phyloP scores from a whole-genome alignment of 495 filamentous ascomycete genomes.

The Amorphotheca resinae region DNA sequence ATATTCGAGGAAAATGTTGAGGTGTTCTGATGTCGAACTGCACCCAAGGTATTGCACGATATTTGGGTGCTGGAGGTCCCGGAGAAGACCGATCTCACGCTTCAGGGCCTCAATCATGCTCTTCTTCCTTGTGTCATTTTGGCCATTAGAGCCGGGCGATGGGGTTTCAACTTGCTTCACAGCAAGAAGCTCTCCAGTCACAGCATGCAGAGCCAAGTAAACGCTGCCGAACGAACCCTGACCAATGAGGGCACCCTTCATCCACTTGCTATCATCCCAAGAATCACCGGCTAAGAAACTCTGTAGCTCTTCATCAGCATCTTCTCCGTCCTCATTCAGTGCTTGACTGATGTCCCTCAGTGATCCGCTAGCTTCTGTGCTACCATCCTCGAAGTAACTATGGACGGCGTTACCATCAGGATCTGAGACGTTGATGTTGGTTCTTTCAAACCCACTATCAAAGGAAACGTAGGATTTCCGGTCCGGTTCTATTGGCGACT shows the following conservation, averaged over 20 bases:
- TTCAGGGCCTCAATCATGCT: slow-evolving; percentile 96
- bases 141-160: slow-evolving; percentile 60
- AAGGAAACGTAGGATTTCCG: slow-evolving; percentile 96
- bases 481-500: slow-evolving; percentile 78
- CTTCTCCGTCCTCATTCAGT: slow-evolving; percentile 79
- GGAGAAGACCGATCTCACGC: slow-evolving; percentile 86
- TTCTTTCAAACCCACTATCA: slow-evolving; percentile 62
- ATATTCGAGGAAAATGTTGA: slow-evolving; percentile 99
- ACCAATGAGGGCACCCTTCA: slow-evolving; percentile 95
- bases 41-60: slow-evolving; percentile 98
- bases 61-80: slow-evolving; percentile 89
- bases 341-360: slow-evolving; percentile 45
- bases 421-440: slow-evolving; percentile 54
- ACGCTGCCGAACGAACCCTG: slow-evolving; percentile 96
- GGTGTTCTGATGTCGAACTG: slow-evolving; percentile 74
- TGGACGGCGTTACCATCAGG: slow-evolving; percentile 49
- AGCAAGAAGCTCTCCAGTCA: slow-evolving; percentile 94
- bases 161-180: slow-evolving; percentile 98
- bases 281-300: slow-evolving; percentile 81
- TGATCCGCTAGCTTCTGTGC: slow-evolving; percentile 46
- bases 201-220: slow-evolving; percentile 89
- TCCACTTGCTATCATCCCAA: slow-evolving; percentile 94
- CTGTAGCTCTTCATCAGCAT: slow-evolving; percentile 65
- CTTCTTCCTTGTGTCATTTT: slow-evolving; percentile 82
- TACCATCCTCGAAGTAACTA: slow-evolving; percentile 77